phyloP scores from a whole-genome alignment of 2,329 filamentous ascomycete genomes.

The Pezicula radicicola region DNA sequence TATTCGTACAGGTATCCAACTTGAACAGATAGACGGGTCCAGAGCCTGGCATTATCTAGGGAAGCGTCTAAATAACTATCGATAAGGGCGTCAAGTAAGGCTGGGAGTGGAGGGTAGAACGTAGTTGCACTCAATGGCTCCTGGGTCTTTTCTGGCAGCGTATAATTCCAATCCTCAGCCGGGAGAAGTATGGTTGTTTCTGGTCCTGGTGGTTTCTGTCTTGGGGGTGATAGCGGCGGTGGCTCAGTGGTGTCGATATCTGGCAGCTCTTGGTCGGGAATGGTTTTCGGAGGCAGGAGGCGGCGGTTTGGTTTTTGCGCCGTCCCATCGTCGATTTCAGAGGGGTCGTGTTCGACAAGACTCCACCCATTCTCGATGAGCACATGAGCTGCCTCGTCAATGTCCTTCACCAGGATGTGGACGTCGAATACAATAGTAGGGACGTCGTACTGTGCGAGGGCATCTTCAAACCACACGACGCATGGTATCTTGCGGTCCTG shows the following conservation, averaged over 20 bases:
- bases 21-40: constrained; percentile 1
- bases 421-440: constrained; percentile 23
- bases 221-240: background rate
- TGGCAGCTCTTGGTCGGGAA: background rate
- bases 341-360: background rate
- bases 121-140: background rate
- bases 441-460: constrained; percentile 19
- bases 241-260: background rate
- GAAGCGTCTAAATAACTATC: constrained; percentile 3
- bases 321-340: background rate
- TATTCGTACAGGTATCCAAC: constrained; percentile 8
- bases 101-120: constrained; percentile 3
- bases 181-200: constrained; percentile 6
- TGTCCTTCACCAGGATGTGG: constrained; percentile 18
- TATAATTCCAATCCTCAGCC: constrained; percentile 7
- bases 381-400: constrained; percentile 13
- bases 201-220: background rate
- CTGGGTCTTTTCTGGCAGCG: background rate
- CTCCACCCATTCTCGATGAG: constrained; percentile 13
- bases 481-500: constrained; percentile 8
- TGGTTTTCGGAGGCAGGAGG: background rate
- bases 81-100: constrained; percentile 8
- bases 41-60: background rate
- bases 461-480: constrained; percentile 15
- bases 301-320: constrained; percentile 1